Evolutionary conservation across 352 stramenopile species (phyloP).

Genomic region (Peronospora tabacina): DNA sequence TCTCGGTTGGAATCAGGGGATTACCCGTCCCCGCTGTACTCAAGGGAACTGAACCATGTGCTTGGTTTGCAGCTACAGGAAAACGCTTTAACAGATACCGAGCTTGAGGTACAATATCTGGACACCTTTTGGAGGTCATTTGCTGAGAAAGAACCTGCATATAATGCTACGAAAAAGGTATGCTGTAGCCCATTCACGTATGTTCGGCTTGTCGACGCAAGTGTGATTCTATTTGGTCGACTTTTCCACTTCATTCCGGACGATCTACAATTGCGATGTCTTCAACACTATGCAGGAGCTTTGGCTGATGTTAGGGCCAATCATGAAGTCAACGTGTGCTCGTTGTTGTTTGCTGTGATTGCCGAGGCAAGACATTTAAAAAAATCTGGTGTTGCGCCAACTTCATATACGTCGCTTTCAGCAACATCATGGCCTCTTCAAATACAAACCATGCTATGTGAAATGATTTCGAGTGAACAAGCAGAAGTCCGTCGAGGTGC

Average conservation of each 20-base stretch:
- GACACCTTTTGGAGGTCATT: slow-evolving; percentile 61
- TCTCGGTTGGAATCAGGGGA: slow-evolving; percentile 55
- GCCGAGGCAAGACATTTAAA: slow-evolving; percentile 39
- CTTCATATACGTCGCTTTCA: slow-evolving; percentile 16
- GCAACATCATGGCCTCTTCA: slow-evolving; percentile 50
- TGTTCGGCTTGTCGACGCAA: slow-evolving; percentile 68
- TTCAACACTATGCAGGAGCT: slow-evolving; percentile 68
- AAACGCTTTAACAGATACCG: slow-evolving; percentile 71
- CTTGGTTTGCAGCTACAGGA: slow-evolving; percentile 59
- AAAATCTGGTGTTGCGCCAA: slow-evolving; percentile 11
- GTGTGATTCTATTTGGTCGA: slow-evolving; percentile 65
- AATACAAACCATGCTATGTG: slow-evolving; percentile 74
- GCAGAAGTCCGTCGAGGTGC: slow-evolving; percentile 54
- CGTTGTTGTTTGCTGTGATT: slow-evolving; percentile 61
- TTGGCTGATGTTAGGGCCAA: slow-evolving; percentile 53
- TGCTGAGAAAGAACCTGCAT: slow-evolving; percentile 25
- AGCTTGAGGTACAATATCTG: slow-evolving; percentile 78
- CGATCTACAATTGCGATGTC: slow-evolving; percentile 72
- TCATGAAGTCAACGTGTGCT: slow-evolving; percentile 74
- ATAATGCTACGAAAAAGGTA: slow-evolving; percentile 28
- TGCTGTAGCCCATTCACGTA: slow-evolving; percentile 74
- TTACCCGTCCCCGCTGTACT: slow-evolving; percentile 54
- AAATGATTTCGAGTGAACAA: slow-evolving; percentile 71
- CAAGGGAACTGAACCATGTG: slow-evolving; percentile 70
- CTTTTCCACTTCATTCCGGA: slow-evolving; percentile 76